Percentiles rank a stretch among this genome's conserved stretches.
Evolutionary conservation across 306 rosid genomes (phyloP).

Genomic region (Rosa lucieae): DNA sequence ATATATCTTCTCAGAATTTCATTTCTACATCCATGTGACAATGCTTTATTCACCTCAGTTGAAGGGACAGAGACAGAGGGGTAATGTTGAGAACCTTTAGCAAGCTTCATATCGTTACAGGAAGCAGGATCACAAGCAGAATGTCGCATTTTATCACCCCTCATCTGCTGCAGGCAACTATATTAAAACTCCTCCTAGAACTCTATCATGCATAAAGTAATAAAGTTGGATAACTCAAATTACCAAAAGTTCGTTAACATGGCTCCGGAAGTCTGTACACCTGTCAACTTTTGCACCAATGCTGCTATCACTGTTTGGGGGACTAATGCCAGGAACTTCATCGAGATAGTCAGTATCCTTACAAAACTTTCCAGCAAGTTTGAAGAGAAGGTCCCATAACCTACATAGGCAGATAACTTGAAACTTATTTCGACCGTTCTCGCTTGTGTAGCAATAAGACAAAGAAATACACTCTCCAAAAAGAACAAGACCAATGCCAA

Average conservation of each 20-base stretch:
- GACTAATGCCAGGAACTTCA: slow-evolving; percentile 7
- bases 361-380: not conserved
- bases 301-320: not conserved
- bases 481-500: not conserved
- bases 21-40: not conserved
- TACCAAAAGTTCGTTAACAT: slow-evolving; percentile 8
- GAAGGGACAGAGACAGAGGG: not conserved
- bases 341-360: not conserved
- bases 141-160: not conserved
- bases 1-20: not conserved
- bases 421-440: not conserved
- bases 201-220: not conserved
- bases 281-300: slow-evolving; percentile 1
- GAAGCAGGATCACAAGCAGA: slow-evolving; percentile 7
- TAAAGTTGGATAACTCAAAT: not conserved
- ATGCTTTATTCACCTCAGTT: not conserved
- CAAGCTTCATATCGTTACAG: not conserved
- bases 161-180: slow-evolving; percentile 12
- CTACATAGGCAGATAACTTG: slow-evolving; percentile 6
- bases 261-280: not conserved
- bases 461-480: not conserved
- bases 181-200: not conserved
- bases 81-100: slow-evolving; percentile 8
- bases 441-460: not conserved
- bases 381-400: slow-evolving; percentile 23